Percentiles rank a stretch among this genome's conserved stretches.
Conservation (phyloP, 345 rosid species). For the Capsella bursapastoris region DNA sequence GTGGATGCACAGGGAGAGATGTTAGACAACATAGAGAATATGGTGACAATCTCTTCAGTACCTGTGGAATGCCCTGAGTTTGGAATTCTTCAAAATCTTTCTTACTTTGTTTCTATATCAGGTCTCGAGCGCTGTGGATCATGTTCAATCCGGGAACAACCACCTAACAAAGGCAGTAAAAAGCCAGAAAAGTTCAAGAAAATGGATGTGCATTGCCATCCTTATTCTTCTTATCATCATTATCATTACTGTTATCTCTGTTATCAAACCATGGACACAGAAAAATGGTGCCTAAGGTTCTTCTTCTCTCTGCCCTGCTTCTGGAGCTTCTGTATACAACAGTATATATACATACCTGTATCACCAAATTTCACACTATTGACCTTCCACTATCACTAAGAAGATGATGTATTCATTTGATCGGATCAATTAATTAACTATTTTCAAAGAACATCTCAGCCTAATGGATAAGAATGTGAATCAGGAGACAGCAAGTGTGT, state of each 20-base stretch:
- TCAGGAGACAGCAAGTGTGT: slow-evolving; percentile 1
- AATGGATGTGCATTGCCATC: slow-evolving; percentile 94
- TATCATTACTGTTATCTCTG: slow-evolving; percentile 64
- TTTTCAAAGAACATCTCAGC: slow-evolving; percentile 17
- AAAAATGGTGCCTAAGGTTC: slow-evolving; percentile 67
- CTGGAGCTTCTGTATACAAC: slow-evolving; percentile 34
- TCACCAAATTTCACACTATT: slow-evolving; percentile 17
- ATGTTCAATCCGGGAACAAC: slow-evolving; percentile 81
- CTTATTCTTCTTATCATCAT: slow-evolving; percentile 79
- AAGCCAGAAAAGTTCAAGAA: slow-evolving; percentile 77
- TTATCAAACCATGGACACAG: slow-evolving; percentile 80
- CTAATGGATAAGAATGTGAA: slow-evolving; percentile 14
- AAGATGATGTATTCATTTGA: slow-evolving; percentile 36
- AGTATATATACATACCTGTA: slow-evolving; percentile 35
- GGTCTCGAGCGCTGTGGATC: slow-evolving; percentile 95
- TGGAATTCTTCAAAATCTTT: not conserved
- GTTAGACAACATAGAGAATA: slow-evolving; percentile 90
- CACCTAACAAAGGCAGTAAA: slow-evolving; percentile 74
- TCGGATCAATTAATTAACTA: slow-evolving; percentile 18
- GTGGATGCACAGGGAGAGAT: slow-evolving; percentile 95
- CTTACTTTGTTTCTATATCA: slow-evolving; percentile 36
- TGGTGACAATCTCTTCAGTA: slow-evolving; percentile 52
- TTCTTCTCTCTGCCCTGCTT: slow-evolving; percentile 22
- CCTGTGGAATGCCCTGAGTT: not conserved
- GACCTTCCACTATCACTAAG: slow-evolving; percentile 18